phyloP scores from a whole-genome alignment of 2,329 filamentous ascomycete genomes.

The Fonsecaea erecta region DNA sequence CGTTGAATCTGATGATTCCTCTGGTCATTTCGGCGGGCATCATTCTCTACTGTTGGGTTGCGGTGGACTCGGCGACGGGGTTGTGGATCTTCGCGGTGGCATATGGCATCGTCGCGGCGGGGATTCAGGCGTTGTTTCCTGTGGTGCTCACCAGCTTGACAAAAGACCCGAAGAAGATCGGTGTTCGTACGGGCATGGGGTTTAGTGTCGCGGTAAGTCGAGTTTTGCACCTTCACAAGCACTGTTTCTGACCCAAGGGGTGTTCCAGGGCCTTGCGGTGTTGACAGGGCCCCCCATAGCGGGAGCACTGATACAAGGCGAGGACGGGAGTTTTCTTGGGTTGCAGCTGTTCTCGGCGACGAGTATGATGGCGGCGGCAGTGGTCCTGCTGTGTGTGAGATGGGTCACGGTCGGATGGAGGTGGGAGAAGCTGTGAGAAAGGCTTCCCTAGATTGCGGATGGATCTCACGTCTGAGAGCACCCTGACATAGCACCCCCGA shows the following conservation, averaged over 20 bases:
- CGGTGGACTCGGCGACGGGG: conserved; percentile 54
- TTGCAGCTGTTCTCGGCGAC: conserved; percentile 59
- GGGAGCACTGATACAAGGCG: conserved; percentile 55
- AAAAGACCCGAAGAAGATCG: conserved; percentile 57
- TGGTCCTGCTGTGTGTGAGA: conserved; percentile 49
- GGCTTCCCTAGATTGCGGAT: background rate
- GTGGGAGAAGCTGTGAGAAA: conserved; percentile 40
- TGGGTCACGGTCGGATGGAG: conserved; percentile 43
- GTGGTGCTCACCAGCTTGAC: conserved; percentile 62
- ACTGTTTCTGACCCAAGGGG: background rate
- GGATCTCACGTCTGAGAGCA: background rate
- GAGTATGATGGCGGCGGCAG: conserved; percentile 50
- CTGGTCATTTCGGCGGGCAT: conserved; percentile 48
- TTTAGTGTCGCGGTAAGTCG: conserved; percentile 52
- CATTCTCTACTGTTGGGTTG: conserved; percentile 62
- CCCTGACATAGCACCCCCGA: too few species aligned
- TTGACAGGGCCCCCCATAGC: conserved; percentile 61
- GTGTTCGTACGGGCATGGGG: conserved; percentile 62
- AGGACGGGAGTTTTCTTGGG: conserved; percentile 53
- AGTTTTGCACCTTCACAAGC: background rate
- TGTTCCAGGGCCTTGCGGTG: conserved; percentile 51
- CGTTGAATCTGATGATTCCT: conserved; percentile 65
- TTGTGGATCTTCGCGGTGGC: conserved; percentile 67
- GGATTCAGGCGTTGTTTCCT: conserved; percentile 69
- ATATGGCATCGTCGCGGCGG: conserved; percentile 68